A percentile compares a stretch with the other conserved stretches of the same genome.
Evolutionary conservation across 2,329 filamentous ascomycete species (phyloP).

Genomic region (Tothia fuscella): DNA sequence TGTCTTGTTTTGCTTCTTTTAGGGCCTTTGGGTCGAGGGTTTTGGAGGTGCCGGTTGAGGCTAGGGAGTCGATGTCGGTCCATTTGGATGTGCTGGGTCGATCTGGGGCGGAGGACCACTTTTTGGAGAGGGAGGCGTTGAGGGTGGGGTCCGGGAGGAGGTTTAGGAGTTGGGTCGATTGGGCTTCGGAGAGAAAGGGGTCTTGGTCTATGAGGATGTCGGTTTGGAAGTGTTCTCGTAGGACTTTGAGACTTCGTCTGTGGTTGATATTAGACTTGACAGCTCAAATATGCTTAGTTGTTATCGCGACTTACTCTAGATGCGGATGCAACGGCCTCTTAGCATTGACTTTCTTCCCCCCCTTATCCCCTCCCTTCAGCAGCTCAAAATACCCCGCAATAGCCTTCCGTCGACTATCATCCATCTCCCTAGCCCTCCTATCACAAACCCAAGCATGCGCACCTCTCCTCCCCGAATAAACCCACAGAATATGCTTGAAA

Average conservation of each 20-base stretch:
- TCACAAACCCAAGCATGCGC: conserved; percentile 98
- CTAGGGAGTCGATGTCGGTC: conserved; percentile 82
- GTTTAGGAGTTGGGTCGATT: conserved; percentile 66
- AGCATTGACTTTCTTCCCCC: conserved; percentile 76
- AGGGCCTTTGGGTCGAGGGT: conserved; percentile 62
- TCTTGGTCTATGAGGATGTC: conserved; percentile 78
- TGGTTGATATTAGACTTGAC: not conserved
- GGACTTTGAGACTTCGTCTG: conserved; percentile 70
- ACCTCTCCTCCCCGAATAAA: conserved; percentile 92
- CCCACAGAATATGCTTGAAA: conserved; percentile 95
- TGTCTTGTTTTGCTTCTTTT: conserved; percentile 84
- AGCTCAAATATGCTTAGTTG: not conserved
- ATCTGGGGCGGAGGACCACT: conserved; percentile 77
- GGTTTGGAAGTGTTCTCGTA: conserved; percentile 72
- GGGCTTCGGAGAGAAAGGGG: conserved; percentile 62
- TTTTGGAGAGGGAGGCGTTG: conserved; percentile 68
- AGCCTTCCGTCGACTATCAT: conserved; percentile 73
- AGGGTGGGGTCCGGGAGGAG: conserved; percentile 72
- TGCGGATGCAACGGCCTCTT: conserved; percentile 84
- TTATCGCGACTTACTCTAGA: conserved; percentile 48
- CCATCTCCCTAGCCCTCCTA: conserved; percentile 68
- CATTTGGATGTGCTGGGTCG: conserved; percentile 74
- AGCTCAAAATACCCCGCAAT: conserved; percentile 86
- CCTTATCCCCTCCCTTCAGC: conserved; percentile 73
- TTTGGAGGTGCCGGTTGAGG: conserved; percentile 61